Percentiles rank a stretch among this genome's conserved stretches.
Evolutionary conservation across 805 yeast genomes (phyloP).

Genomic region (Nadsonia fulvescens): DNA sequence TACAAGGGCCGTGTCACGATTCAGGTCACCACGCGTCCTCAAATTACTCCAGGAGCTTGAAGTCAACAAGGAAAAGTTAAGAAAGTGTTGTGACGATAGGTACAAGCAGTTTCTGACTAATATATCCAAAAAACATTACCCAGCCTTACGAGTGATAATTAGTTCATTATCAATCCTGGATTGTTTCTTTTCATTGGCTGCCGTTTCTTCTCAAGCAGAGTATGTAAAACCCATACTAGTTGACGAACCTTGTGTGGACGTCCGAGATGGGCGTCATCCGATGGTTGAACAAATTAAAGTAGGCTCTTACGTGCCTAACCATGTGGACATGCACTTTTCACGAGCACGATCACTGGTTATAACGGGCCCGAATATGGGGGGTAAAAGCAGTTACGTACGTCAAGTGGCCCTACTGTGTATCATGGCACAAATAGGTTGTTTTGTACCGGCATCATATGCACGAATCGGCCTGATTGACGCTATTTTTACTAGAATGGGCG

Average conservation of each 20-base stretch:
- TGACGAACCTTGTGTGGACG: slow-evolving; percentile 26
- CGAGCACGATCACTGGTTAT: slow-evolving; percentile 40
- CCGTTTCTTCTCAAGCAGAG: slow-evolving; percentile 30
- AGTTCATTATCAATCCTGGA: slow-evolving; percentile 38
- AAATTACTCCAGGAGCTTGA: slow-evolving; percentile 35
- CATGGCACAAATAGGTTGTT: slow-evolving; percentile 65
- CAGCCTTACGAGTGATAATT: slow-evolving; percentile 26
- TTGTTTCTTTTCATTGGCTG: slow-evolving; percentile 47
- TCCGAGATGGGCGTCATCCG: slow-evolving; percentile 48
- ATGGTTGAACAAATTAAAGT: slow-evolving; percentile 33
- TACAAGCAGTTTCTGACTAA: slow-evolving; percentile 24
- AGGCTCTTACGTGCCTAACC: slow-evolving; percentile 44
- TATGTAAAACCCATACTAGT: slow-evolving; percentile 35
- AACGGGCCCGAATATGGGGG: slow-evolving; percentile 85
- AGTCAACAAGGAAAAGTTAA: slow-evolving; percentile 39
- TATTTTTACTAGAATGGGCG: slow-evolving; percentile 27
- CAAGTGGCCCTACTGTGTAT: slow-evolving; percentile 54
- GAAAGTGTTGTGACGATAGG: slow-evolving; percentile 28
- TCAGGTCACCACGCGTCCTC: slow-evolving; percentile 41
- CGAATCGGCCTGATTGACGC: slow-evolving; percentile 49
- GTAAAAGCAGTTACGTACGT: slow-evolving; percentile 60
- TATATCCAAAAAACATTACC: slow-evolving; percentile 23
- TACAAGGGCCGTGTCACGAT: slow-evolving; percentile 52
- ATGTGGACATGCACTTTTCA: slow-evolving; percentile 30
- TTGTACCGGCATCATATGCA: slow-evolving; percentile 48